Evolutionary conservation across 768 basidiomycete species (phyloP).

Genomic region (Mycena rebaudengoi): DNA sequence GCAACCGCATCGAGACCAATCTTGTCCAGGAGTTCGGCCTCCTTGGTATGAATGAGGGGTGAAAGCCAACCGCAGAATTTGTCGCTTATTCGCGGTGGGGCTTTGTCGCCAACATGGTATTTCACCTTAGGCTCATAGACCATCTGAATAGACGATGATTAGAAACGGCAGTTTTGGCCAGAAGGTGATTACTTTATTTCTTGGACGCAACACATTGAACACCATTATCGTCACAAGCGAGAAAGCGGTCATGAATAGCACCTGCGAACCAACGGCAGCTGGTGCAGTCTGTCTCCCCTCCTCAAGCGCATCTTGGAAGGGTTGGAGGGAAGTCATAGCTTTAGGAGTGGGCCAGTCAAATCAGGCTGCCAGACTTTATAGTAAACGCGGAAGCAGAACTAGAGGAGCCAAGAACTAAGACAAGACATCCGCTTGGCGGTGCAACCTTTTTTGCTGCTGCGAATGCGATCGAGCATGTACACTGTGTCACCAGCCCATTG

Average conservation of each 20-base stretch:
- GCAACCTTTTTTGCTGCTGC: no score
- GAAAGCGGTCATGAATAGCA: constrained; percentile 61
- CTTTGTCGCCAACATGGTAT: constrained; percentile 81
- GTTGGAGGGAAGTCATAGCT: constrained; percentile 4
- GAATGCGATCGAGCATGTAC: no score
- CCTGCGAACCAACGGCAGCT: constrained; percentile 67
- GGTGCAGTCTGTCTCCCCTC: constrained; percentile 60
- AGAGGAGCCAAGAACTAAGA: no score
- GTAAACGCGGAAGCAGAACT: constrained; percentile 15
- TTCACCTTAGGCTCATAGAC: constrained; percentile 96
- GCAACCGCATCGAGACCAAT: constrained; percentile 93
- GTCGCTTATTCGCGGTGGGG: constrained; percentile 83
- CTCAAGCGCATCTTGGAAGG: constrained; percentile 30
- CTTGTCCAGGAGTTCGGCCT: constrained; percentile 89
- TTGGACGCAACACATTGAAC: constrained; percentile 79
- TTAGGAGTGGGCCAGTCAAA: background rate
- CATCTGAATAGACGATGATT: constrained; percentile 55
- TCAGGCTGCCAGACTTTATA: background rate
- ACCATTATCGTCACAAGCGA: constrained; percentile 54
- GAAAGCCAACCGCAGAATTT: constrained; percentile 91
- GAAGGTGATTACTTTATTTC: constrained; percentile 63
- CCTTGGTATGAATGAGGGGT: constrained; percentile 83
- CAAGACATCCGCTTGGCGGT: no score
- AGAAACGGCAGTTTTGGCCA: background rate
- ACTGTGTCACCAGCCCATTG: no score